phyloP scores from a whole-genome alignment of 768 basidiomycete species.

The Boletus sp. region DNA sequence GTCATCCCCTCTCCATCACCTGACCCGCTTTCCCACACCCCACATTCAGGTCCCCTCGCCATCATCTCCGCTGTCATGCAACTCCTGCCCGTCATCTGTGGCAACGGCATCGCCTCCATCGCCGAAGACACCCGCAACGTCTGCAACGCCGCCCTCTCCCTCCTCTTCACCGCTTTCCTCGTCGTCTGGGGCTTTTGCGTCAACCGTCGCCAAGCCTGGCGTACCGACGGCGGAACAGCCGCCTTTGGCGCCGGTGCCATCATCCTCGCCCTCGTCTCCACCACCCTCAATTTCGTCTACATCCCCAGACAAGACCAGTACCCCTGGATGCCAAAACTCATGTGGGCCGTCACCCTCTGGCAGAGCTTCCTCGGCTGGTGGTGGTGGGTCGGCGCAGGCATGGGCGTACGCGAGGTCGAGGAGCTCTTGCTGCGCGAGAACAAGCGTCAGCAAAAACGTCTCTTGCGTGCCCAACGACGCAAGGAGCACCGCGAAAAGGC shows the following conservation, averaged over 20 bases:
- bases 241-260: slow-evolving; percentile 88
- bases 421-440: slow-evolving; percentile 54
- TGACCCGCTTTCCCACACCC: neutral
- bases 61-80: slow-evolving; percentile 82
- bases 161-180: slow-evolving; percentile 88
- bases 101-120: slow-evolving; percentile 42
- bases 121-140: slow-evolving; percentile 84
- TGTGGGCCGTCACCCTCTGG: slow-evolving; percentile 94
- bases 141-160: slow-evolving; percentile 94
- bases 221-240: slow-evolving; percentile 94
- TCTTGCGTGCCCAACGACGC: slow-evolving; percentile 45
- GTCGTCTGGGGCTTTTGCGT: slow-evolving; percentile 91
- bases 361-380: slow-evolving; percentile 97
- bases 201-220: slow-evolving; percentile 91
- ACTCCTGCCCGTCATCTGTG: slow-evolving; percentile 61
- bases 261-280: slow-evolving; percentile 76
- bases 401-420: slow-evolving; percentile 72
- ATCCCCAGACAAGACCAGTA: slow-evolving; percentile 82
- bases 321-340: slow-evolving; percentile 86
- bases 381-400: slow-evolving; percentile 99
- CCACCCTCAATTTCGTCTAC: slow-evolving; percentile 84
- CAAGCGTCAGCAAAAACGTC: slow-evolving; percentile 51
- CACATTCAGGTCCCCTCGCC: slow-evolving; percentile 71
- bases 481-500: slow-evolving; percentile 52
- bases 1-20: slow-evolving; percentile 10